phyloP scores from a whole-genome alignment of 345 rosid genomes.

The Lagerstroemia speciosa region DNA sequence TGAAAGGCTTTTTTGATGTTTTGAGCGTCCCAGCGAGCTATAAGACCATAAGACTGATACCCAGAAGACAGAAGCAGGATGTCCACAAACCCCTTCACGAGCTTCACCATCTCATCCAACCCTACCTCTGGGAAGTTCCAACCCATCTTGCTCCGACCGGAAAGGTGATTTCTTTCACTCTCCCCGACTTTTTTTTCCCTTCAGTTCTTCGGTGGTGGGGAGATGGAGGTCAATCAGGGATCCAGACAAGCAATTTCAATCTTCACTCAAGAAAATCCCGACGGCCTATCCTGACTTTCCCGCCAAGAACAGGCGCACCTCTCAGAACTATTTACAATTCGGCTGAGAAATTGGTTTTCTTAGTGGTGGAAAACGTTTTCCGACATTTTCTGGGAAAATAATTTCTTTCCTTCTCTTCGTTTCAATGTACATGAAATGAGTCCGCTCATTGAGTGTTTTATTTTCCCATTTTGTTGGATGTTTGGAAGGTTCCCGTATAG shows the following conservation, averaged over 20 bases:
- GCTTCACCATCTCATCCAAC: constrained; percentile 45
- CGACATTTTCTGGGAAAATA: background rate
- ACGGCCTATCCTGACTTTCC: background rate
- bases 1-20: constrained; percentile 55
- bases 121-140: constrained; percentile 62
- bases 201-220: background rate
- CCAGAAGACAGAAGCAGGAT: constrained; percentile 67
- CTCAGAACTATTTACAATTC: background rate
- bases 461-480: background rate
- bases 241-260: background rate
- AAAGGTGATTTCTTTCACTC: background rate
- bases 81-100: constrained; percentile 69
- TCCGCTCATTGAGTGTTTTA: background rate
- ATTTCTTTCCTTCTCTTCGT: background rate
- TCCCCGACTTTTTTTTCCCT: background rate
- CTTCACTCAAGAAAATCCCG: background rate
- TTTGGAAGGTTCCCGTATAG: too few relatives aligned
- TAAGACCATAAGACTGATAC: constrained; percentile 64
- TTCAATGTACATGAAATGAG: background rate
- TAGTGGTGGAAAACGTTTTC: constrained; percentile 1
- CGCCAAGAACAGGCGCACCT: background rate
- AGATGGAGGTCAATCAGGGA: background rate
- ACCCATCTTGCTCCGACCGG: constrained; percentile 25
- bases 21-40: constrained; percentile 55
- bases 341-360: background rate